Evolutionary conservation across 1,139 yeast genomes (phyloP).

Genomic region (Casaregolazyma suthepensis): DNA sequence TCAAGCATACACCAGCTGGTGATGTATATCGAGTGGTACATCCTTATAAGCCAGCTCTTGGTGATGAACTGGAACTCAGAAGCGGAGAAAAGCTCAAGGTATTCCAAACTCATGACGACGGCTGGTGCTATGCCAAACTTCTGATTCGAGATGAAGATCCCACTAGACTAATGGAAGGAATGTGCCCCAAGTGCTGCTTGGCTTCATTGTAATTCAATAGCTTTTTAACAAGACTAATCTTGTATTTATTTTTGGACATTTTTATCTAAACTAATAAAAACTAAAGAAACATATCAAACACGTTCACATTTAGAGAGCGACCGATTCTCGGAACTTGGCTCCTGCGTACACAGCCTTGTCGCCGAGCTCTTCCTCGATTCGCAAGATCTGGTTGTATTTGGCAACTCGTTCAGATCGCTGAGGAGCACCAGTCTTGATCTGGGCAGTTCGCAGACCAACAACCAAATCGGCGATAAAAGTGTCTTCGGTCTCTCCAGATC

Average conservation of each 20-base stretch:
- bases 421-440: slow-evolving; percentile 99
- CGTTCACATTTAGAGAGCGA: slow-evolving; percentile 11
- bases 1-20: slow-evolving; percentile 12
- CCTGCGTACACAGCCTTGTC: slow-evolving; percentile 94
- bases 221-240: background rate
- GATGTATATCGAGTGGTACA: slow-evolving; percentile 25
- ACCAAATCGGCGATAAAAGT: slow-evolving; percentile 94
- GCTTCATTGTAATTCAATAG: slow-evolving; percentile 3
- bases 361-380: slow-evolving; percentile 97
- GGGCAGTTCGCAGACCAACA: slow-evolving; percentile 96
- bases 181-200: slow-evolving; percentile 30
- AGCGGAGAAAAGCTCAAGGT: slow-evolving; percentile 30
- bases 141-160: slow-evolving; percentile 12
- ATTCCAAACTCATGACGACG: slow-evolving; percentile 34
- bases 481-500: slow-evolving; percentile 99
- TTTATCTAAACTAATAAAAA: background rate
- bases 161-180: slow-evolving; percentile 21
- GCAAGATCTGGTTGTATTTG: slow-evolving; percentile 83
- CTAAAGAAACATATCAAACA: background rate
- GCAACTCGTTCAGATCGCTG: slow-evolving; percentile 99
- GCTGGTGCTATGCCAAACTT: slow-evolving; percentile 32
- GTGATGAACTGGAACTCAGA: slow-evolving; percentile 32
- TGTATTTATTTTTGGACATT: background rate
- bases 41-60: slow-evolving; percentile 29
- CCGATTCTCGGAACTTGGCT: slow-evolving; percentile 19